Evolutionary conservation across 192 early-diverging fungal genomes (phyloP).

Genomic region (Backusella tarrabulga): DNA sequence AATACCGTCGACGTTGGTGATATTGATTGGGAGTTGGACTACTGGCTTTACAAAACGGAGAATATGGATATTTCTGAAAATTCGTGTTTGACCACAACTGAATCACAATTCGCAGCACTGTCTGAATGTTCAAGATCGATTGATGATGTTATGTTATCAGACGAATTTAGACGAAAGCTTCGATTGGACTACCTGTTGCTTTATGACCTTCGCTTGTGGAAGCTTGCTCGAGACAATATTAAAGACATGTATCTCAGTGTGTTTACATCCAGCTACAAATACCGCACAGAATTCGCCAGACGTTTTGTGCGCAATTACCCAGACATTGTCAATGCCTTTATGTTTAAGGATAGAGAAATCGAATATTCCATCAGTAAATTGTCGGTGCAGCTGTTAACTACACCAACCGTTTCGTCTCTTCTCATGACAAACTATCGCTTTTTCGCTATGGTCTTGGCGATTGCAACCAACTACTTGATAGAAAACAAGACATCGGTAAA

Average conservation of each 20-base stretch:
- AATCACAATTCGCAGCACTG: neutral
- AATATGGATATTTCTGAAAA: slow-evolving; percentile 17
- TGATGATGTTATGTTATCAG: slow-evolving; percentile 7
- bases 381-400: slow-evolving; percentile 93
- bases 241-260: slow-evolving; percentile 89
- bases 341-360: slow-evolving; percentile 83
- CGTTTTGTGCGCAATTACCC: slow-evolving; percentile 86
- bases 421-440: slow-evolving; percentile 77
- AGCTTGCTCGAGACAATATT: slow-evolving; percentile 70
- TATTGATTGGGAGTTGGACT: slow-evolving; percentile 21
- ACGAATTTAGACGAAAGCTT: slow-evolving; percentile 55
- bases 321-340: slow-evolving; percentile 70
- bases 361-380: slow-evolving; percentile 87
- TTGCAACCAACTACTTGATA: slow-evolving; percentile 80
- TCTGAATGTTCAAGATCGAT: neutral
- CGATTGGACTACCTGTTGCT: slow-evolving; percentile 84
- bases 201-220: slow-evolving; percentile 89
- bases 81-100: neutral
- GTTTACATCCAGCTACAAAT: slow-evolving; percentile 72
- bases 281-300: slow-evolving; percentile 66
- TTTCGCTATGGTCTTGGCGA: slow-evolving; percentile 71
- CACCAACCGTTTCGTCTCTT: slow-evolving; percentile 81
- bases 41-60: slow-evolving; percentile 14
- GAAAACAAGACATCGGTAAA: slow-evolving; percentile 53
- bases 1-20: slow-evolving; percentile 21